Conservation (phyloP, 352 stramenopile species). For the Pythium oligandrum region DNA sequence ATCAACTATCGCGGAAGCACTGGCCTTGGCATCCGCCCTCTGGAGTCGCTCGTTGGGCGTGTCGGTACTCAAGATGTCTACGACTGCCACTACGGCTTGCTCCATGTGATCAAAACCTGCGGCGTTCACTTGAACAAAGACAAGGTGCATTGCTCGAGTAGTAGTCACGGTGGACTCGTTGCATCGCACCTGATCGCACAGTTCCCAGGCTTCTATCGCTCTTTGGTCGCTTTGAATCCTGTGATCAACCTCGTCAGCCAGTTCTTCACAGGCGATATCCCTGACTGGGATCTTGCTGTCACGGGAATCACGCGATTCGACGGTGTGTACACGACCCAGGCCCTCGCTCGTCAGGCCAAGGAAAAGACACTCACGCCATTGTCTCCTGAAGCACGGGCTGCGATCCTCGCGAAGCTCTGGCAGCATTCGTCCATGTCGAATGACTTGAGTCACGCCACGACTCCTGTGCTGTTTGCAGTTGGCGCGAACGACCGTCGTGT, state of each 20-base stretch:
- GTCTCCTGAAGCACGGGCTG: slow-evolving; percentile 40
- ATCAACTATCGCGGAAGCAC: slow-evolving; percentile 97
- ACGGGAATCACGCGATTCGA: slow-evolving; percentile 84
- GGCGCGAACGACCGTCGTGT: slow-evolving; percentile 91
- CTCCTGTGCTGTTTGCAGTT: slow-evolving; percentile 89
- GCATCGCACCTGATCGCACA: slow-evolving; percentile 90
- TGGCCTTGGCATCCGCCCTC: slow-evolving; percentile 84
- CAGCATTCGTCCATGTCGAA: slow-evolving; percentile 83
- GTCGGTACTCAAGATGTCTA: slow-evolving; percentile 92
- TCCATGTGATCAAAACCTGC: slow-evolving; percentile 61
- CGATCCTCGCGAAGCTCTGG: slow-evolving; percentile 81
- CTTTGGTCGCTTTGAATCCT: slow-evolving; percentile 87
- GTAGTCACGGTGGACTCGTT: slow-evolving; percentile 95
- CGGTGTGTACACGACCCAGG: slow-evolving; percentile 66
- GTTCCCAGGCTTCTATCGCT: slow-evolving; percentile 94
- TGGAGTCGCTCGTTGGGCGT: slow-evolving; percentile 88
- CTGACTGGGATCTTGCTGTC: slow-evolving; percentile 92
- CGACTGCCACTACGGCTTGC: slow-evolving; percentile 87
- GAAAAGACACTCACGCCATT: slow-evolving; percentile 21
- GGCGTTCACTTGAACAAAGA: slow-evolving; percentile 59
- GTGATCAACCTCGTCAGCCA: slow-evolving; percentile 93
- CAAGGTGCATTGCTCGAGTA: slow-evolving; percentile 90
- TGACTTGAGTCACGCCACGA: slow-evolving; percentile 81
- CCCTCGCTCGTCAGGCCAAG: slow-evolving; percentile 20
- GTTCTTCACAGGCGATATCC: slow-evolving; percentile 95